phyloP scores from a whole-genome alignment of 345 rosid species.

The Eucalyptus globulus region DNA sequence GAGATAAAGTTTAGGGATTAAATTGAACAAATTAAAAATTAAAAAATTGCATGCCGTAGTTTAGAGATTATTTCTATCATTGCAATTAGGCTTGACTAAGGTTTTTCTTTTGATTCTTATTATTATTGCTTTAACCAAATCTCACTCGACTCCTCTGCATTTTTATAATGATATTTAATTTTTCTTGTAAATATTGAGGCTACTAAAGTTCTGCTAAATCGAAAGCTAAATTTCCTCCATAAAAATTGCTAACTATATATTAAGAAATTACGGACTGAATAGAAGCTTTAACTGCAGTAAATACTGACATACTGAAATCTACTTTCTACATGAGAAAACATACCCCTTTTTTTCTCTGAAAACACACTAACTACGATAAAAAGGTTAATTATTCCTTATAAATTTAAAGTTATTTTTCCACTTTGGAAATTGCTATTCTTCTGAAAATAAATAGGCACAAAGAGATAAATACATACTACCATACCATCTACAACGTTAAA shows the following conservation, averaged over 20 bases:
- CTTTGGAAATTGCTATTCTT: no score
- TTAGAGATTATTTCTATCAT: no score
- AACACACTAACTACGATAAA: no score
- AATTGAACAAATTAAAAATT: no score
- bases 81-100: no score
- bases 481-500: not conserved
- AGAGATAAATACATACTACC: not conserved
- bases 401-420: no score
- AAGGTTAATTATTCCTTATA: no score
- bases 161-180: not conserved
- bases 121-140: not conserved
- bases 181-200: not conserved
- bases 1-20: rapidly evolving
- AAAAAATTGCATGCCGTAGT: rapidly evolving
- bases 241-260: not conserved
- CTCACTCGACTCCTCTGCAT: not conserved
- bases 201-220: not conserved
- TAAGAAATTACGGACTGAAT: not conserved
- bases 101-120: no score
- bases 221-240: not conserved
- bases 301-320: not conserved
- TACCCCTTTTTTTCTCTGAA: not conserved
- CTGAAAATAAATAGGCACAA: no score
- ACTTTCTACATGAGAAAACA: not conserved
- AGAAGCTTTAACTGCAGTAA: not conserved